phyloP scores from a whole-genome alignment of 2,329 filamentous ascomycete genomes.

The Emericellopsis atlantica region DNA sequence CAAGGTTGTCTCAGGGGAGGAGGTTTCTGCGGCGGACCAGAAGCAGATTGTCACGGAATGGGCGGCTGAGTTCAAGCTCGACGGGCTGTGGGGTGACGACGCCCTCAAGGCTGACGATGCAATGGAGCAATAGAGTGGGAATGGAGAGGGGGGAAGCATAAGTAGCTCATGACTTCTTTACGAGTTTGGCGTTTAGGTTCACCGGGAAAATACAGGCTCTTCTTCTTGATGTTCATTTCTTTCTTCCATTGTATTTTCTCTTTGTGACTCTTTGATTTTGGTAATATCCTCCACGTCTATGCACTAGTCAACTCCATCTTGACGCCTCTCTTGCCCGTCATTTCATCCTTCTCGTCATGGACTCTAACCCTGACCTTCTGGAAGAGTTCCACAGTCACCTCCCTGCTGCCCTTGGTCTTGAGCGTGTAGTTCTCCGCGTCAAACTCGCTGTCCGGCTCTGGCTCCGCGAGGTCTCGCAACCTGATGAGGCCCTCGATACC shows the following conservation, averaged over 20 bases:
- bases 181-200: neutral
- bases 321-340: conserved; percentile 88
- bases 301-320: conserved; percentile 54
- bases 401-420: conserved; percentile 40
- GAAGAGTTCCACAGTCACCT: conserved; percentile 67
- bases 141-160: neutral
- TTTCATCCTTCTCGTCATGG: conserved; percentile 84
- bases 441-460: conserved; percentile 69
- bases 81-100: conserved; percentile 72
- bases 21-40: conserved; percentile 47
- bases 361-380: conserved; percentile 84
- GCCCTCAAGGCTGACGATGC: conserved; percentile 27
- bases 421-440: conserved; percentile 80
- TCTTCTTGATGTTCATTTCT: neutral
- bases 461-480: conserved; percentile 66
- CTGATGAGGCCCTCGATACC: conserved; percentile 89
- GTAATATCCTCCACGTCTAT: conserved; percentile 3
- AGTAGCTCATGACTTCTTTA: neutral
- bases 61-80: conserved; percentile 90
- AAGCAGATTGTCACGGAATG: conserved; percentile 86
- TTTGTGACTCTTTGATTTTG: neutral
- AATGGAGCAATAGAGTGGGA: conserved; percentile 34
- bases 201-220: neutral
- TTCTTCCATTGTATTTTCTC: neutral
- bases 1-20: conserved; percentile 23